Evolutionary conservation across 257 asterid species (phyloP), one percentile per base, ranked within the genome.

Genomic region (Handroanthus guayacan): DNA sequence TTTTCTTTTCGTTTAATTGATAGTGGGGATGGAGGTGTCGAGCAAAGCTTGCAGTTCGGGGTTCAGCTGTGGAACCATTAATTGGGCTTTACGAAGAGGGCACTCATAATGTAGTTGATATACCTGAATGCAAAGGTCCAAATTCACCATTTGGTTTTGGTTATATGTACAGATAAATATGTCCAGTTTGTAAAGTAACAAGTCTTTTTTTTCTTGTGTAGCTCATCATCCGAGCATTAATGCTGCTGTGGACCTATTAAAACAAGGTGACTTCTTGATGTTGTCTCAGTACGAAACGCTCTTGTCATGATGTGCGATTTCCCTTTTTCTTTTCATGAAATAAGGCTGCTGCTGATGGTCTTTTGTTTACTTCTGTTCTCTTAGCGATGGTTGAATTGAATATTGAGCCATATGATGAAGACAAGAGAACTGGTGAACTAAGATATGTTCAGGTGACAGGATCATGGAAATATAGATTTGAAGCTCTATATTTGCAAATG

Each of bases 21-120:
- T 81, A 94, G 99, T 90, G 97, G 96, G 99, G 93, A 61, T 94
- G 99, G 99, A 88, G 99, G 82, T 94, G 99, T 75, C 92, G 99
- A 0, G 97, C 99, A 5, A 94, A 94, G 88, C 96, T 94, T 39
- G 97, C 96, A 3, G 87, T 92, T 77, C 96, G 97, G 6, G 97
- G 99, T 56, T 81, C 92, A 20, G 81, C 89, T 31, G 68, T 51
- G 80, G 69, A 84, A 61, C 97, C 99, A n/a, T 79, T 92, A 66
- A 88, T 92, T 80, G 99, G 99, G 76, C 93, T 94, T 45, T 94
- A 94, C 57, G 90, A 88, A 80, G 97, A 90, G 84, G 96, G 95
- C 50, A 92, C 93, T 68, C 99, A 94, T 76, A 88, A 89, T 77
- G 85, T 89, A 9, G 91, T 90, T 68, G 97, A 92, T 77, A 94